A percentile compares a stretch with the other conserved stretches of the same genome.
Evolutionary conservation across 345 rosid species (phyloP).

Genomic region (Pugionium cornutum): DNA sequence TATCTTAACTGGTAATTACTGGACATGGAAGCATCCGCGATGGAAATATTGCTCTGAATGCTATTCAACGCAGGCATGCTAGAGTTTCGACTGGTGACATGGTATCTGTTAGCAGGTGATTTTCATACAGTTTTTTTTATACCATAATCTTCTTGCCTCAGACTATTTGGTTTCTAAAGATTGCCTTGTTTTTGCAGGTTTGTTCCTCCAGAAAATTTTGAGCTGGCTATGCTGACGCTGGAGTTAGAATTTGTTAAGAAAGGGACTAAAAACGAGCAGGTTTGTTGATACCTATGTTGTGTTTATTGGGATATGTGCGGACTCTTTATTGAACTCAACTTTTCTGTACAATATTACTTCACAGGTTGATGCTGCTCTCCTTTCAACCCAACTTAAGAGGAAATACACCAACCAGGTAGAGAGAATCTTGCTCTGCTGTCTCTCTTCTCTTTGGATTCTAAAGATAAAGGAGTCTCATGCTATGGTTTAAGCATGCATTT

Average conservation of each 20-base stretch:
- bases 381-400: conserved; percentile 74
- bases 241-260: conserved; percentile 94
- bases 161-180: too few species aligned
- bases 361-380: too few species aligned
- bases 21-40: conserved; percentile 65
- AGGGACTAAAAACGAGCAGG: conserved; percentile 89
- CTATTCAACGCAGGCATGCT: conserved; percentile 81
- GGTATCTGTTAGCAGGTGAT: conserved; percentile 66
- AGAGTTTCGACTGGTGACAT: conserved; percentile 83
- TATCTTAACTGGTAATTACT: conserved; percentile 59
- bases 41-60: conserved; percentile 73
- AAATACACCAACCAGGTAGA: conserved; percentile 76
- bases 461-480: background rate
- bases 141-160: too few species aligned
- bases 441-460: background rate
- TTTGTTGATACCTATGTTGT: too few species aligned
- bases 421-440: conserved; percentile 10
- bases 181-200: conserved; percentile 48
- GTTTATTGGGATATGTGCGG: too few species aligned
- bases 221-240: conserved; percentile 69
- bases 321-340: too few species aligned
- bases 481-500: conserved; percentile 11
- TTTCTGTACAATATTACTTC: too few species aligned
- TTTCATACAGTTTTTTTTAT: too few species aligned
- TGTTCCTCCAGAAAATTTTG: conserved; percentile 72